Evolutionary conservation across 306 rosid genomes (phyloP).

Genomic region (Rosa persica): DNA sequence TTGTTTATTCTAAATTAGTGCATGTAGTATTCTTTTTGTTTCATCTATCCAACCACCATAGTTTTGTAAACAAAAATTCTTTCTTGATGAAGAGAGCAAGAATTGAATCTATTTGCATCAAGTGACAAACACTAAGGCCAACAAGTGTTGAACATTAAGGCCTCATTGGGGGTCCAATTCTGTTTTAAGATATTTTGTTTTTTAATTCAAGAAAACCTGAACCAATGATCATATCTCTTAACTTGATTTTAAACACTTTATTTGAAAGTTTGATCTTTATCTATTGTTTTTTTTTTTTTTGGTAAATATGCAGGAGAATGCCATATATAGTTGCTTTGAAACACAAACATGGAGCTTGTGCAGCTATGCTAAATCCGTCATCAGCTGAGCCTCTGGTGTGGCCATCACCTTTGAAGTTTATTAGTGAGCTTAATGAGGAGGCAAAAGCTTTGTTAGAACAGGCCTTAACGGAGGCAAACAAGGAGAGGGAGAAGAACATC

Average conservation of each 20-base stretch:
- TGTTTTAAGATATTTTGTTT: not conserved
- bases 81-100: not conserved
- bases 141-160: not conserved
- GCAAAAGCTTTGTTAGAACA: slow-evolving; percentile 79
- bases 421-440: slow-evolving; percentile 81
- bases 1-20: too few species aligned
- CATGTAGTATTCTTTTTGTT: not conserved
- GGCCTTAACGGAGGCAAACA: slow-evolving; percentile 83
- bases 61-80: not conserved
- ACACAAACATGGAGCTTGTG: slow-evolving; percentile 71
- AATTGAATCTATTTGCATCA: not conserved
- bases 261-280: slow-evolving; percentile 7
- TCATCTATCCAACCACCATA: not conserved
- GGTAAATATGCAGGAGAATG: slow-evolving; percentile 67
- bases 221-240: not conserved
- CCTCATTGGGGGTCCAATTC: not conserved
- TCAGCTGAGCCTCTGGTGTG: slow-evolving; percentile 97
- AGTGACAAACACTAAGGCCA: slow-evolving; percentile 1
- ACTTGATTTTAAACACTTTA: not conserved
- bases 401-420: slow-evolving; percentile 94
- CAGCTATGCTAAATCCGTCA: slow-evolving; percentile 84
- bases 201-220: not conserved
- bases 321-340: slow-evolving; percentile 84
- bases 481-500: slow-evolving; percentile 81
- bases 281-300: slow-evolving; percentile 2